Conservation (phyloP, 495 filamentous ascomycete genomes). For the Sordaria brevicollis region DNA sequence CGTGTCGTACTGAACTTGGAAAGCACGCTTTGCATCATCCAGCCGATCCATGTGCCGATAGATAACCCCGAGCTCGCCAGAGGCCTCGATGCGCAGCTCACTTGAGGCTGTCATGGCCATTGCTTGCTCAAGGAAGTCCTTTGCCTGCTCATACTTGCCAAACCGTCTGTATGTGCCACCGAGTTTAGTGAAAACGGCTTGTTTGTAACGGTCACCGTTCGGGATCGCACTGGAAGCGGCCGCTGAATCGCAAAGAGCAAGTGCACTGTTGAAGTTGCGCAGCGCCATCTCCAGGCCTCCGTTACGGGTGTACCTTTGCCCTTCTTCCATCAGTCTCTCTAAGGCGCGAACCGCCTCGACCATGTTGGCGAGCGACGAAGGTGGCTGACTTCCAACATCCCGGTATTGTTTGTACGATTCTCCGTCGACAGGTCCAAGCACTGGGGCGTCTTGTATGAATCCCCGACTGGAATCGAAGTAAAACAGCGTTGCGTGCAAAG, state of each 20-base stretch:
- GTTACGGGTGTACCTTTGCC: background rate
- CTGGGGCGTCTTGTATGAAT: constrained; percentile 7
- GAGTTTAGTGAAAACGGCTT: constrained; percentile 4
- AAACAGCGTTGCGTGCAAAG: constrained; percentile 13
- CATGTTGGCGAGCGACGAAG: constrained; percentile 1
- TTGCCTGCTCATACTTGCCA: constrained; percentile 14
- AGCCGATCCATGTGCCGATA: constrained; percentile 18
- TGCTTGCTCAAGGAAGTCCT: background rate
- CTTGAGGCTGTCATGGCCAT: background rate
- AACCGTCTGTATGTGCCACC: constrained; percentile 12
- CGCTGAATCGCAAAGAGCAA: constrained; percentile 1
- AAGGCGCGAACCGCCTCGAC: constrained; percentile 7
- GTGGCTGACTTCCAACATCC: constrained; percentile 4
- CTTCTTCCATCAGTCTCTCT: constrained; percentile 3
- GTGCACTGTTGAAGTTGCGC: constrained; percentile 1
- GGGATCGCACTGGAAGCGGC: background rate
- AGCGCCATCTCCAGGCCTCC: background rate
- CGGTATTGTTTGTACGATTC: constrained; percentile 7
- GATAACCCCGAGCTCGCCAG: constrained; percentile 19
- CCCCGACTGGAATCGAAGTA: constrained; percentile 11
- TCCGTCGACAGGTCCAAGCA: constrained; percentile 8
- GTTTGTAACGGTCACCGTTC: background rate
- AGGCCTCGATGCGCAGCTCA: constrained; percentile 5
- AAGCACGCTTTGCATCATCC: constrained; percentile 11
- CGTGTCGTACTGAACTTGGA: constrained; percentile 13